These are phyloP conservation scores for Lunasporangiospora selenospora DNA, from an alignment of 192 early-diverging fungal species.

Conservation along the genomic window DNA sequence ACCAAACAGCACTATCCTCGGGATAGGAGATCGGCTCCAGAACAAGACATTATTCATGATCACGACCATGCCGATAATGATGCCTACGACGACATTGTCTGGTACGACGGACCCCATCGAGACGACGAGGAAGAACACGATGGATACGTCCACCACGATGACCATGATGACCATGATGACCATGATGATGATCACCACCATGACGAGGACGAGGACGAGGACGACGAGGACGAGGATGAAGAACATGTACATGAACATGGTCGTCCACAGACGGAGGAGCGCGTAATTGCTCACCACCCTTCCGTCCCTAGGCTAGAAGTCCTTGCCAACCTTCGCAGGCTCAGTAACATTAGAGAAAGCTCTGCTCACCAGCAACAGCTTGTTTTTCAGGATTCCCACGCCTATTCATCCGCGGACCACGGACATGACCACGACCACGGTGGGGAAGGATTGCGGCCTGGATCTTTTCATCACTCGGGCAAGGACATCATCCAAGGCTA, in stretches of 20 bases:
- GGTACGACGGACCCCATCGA: slow-evolving; percentile 37
- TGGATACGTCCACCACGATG: neutral
- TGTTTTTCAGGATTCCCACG: neutral
- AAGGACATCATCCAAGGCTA: slow-evolving; percentile 4
- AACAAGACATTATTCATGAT: slow-evolving; percentile 33
- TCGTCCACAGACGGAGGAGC: neutral
- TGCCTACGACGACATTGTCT: slow-evolving; percentile 34
- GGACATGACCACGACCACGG: neutral
- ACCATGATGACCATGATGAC: slow-evolving; percentile 10
- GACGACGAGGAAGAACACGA: slow-evolving; percentile 45
- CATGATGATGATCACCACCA: slow-evolving; percentile 9
- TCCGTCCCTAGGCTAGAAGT: neutral
- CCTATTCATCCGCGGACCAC: no score
- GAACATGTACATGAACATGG: neutral
- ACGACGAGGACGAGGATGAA: neutral
- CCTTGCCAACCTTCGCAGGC: slow-evolving; percentile 2
- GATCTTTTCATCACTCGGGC: slow-evolving; percentile 18
- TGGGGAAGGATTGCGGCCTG: no score
- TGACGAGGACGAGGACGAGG: slow-evolving; percentile 4
- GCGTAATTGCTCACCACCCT: neutral
- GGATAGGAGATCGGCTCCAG: slow-evolving; percentile 1
- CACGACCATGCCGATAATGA: slow-evolving; percentile 39
- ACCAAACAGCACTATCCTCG: no score
- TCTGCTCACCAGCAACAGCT: neutral
- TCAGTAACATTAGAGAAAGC: neutral